Percentiles rank a stretch among this genome's conserved stretches.
Conservation (phyloP, 371 early-diverging fungal genomes). For the Blastocladiella emersonii region DNA sequence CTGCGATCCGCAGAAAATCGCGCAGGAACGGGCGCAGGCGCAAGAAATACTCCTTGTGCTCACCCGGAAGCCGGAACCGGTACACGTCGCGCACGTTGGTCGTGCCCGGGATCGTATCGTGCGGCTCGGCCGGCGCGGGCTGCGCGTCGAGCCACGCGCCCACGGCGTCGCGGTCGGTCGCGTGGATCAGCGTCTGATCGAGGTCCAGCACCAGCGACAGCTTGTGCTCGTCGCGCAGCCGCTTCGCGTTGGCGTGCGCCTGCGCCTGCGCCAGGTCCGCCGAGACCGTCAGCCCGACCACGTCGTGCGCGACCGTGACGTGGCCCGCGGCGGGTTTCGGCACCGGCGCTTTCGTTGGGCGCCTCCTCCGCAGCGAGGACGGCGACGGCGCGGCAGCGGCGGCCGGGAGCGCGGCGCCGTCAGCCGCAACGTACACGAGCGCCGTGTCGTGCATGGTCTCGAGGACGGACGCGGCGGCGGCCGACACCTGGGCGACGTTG, state of each 20-base stretch:
- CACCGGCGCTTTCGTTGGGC: too few species aligned
- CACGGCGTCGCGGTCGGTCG: conserved; percentile 68
- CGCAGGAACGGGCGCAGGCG: conserved; percentile 74
- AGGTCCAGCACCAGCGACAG: conserved; percentile 94
- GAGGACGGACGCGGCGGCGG: too few species aligned
- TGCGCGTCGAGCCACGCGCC: conserved; percentile 52
- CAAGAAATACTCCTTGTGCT: conserved; percentile 53
- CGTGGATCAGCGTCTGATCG: conserved; percentile 98
- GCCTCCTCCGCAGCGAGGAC: too few species aligned
- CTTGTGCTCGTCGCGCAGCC: conserved; percentile 51
- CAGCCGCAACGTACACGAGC: too few species aligned
- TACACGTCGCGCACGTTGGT: conserved; percentile 38
- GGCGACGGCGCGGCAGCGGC: too few species aligned
- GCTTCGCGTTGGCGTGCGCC: conserved; percentile 50
- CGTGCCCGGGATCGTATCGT: too few species aligned
- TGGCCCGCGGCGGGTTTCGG: too few species aligned
- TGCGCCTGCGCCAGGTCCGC: conserved; percentile 50
- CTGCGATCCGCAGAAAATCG: conserved; percentile 58
- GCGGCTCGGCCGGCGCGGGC: not conserved
- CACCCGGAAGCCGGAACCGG: conserved; percentile 56
- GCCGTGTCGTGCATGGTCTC: too few species aligned
- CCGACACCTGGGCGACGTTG: too few species aligned
- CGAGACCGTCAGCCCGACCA: conserved; percentile 50
- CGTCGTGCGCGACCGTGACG: conserved; percentile 68
- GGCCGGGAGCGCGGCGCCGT: too few species aligned